Conservation (phyloP, 345 rosid genomes). For the Zanthoxylum bungeanum region DNA sequence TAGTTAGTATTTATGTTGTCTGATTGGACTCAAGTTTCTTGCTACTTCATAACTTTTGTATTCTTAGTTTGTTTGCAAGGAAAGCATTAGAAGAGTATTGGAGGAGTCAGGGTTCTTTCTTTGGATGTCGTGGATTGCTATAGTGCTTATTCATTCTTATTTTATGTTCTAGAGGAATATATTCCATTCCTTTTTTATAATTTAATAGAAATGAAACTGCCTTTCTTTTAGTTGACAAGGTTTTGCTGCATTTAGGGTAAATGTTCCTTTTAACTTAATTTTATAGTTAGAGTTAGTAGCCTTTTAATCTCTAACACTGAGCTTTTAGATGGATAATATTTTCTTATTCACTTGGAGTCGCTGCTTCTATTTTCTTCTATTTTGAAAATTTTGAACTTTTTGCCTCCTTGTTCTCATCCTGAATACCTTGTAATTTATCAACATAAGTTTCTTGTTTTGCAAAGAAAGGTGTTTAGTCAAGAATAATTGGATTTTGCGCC, state of each 20-base stretch:
- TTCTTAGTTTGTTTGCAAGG: background rate
- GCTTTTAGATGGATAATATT: too few species aligned
- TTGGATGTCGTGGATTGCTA: background rate
- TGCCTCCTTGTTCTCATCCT: too few species aligned
- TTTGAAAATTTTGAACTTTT: too few species aligned
- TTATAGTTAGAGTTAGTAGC: too few species aligned
- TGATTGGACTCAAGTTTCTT: too few species aligned
- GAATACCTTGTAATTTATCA: background rate
- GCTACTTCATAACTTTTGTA: background rate
- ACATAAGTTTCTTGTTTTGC: background rate
- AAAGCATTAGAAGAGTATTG: background rate
- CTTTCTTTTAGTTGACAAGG: background rate
- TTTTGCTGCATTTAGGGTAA: background rate
- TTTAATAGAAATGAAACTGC: background rate
- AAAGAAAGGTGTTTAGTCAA: background rate
- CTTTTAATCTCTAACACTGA: too few species aligned
- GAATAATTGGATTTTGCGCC: too few species aligned
- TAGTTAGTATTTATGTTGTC: background rate
- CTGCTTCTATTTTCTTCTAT: too few species aligned
- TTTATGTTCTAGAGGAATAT: background rate
- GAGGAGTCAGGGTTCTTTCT: background rate
- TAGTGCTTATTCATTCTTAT: background rate
- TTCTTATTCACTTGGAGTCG: too few species aligned
- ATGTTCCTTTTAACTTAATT: background rate
- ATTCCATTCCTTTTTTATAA: too few species aligned